Base-by-base conservation (phyloP, 2,329 filamentous ascomycete genomes). In the Knufia fluminis region DNA sequence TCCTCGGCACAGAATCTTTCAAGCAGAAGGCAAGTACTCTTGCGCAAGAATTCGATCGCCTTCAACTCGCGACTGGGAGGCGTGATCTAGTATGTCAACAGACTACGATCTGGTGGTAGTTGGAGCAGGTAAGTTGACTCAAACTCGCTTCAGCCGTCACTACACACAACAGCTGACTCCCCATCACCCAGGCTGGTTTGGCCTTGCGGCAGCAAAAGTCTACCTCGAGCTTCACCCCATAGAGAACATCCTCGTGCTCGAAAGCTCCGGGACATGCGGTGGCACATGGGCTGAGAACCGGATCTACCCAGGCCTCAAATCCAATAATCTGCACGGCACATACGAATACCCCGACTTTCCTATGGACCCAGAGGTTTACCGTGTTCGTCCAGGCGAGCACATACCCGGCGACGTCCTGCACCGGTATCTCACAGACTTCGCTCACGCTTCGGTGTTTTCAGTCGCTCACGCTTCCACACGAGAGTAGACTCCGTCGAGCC, bases 261-360 rank as follows among this genome's bases (percentile, higher is more conserved):
- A 87, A 41, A 66, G 71, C 3, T 71, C 72, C 9, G 62, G 70
- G 10, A 76, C 76, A 0, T 59, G 82, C 3, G 86, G 85, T 1
- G 85, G 86, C 3, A 79, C 80, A 14, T 90, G 85, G 85, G 76
- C 80, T 7, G 70, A 78, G 49, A 70, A 83, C 32, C 75, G 83
- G 1, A 66, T 87, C 0, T 72, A 89, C 61, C 77, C 80, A 0
- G 80, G 78, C 1, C 72, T 91, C 43, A 84, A 80, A 59, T 81
- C 78, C 47, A 90, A 91, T 65, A 89, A 89, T 59, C 75, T 86
- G 62, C 63, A 82, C 9, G 84, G 85, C 2, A 83, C 79, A 0
- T 86, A 82, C 57, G 83, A 90, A 62, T 88, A 78, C 59, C 78
- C 79, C 0, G 85, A 87, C 58, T 86, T 85, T 52, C 82, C 83